Evolutionary conservation across 2,329 filamentous ascomycete genomes (phyloP), one percentile per base, ranked within the genome.

Genomic region (Leptographium galeiforme): DNA sequence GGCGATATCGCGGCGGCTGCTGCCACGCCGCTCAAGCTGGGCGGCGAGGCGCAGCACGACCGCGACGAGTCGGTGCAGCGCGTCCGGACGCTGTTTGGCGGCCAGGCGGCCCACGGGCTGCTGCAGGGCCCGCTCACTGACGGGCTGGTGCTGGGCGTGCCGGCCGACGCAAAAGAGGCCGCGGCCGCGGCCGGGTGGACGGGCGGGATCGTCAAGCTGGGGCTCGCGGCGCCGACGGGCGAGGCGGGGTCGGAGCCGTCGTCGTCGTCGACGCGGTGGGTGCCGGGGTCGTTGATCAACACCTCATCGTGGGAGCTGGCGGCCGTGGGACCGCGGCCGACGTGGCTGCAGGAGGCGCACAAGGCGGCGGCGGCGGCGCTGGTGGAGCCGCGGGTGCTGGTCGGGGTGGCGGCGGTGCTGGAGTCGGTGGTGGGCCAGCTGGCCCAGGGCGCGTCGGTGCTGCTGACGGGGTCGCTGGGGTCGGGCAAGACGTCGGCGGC

Each of bases 81-180:
- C 45, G 82, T 95, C 57, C 79, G 81, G 57, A 77, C 82, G 12
- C 77, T 88, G 4, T 93, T 93, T 60, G 78, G 81, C 19, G 75
- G 73, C 34, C 76, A 73, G 40, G 72, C 66, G 11, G 64, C 70
- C 0, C 77, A 78, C 25, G 81, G 85, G 1, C 66, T 97, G 18
- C 71, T 97, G 1, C 79, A 86, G 53, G 93, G 93, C 0, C 89
- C 93, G 6, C 66, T 98, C 50, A 96, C 90, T 0, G 89, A 98
- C 66, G 90, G 91, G 2, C 85, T 91, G 70, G 69, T 96, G 14
- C 69, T 98, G 19, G 82, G 73, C 0, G 61, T 74, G 39, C 75
- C 75, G 53, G 73, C 76, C 55, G 80, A 70, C 25, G 70, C 76
- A n/a, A 75, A 69, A 58, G 71, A 66, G 14, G 51, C 75, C 71